Evolutionary conservation across 2,329 filamentous ascomycete species (phyloP).

Genomic region (Domatiomyces catenatus): DNA sequence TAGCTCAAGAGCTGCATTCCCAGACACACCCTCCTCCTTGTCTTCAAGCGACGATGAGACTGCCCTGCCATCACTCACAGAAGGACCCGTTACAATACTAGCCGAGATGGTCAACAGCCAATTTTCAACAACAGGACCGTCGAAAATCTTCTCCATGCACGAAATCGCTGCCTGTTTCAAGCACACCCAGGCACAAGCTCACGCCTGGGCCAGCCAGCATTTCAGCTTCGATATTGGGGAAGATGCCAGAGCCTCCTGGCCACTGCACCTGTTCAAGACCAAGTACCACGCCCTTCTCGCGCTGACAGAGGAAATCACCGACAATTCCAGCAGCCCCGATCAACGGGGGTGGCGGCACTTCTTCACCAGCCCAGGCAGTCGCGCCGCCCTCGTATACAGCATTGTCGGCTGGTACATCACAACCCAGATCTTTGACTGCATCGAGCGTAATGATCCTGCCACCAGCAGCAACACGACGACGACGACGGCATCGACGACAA

Average conservation of each 20-base stretch:
- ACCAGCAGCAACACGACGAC: constrained; percentile 2
- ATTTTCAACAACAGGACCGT: neutral
- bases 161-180: neutral
- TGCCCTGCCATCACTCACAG: too few relatives aligned
- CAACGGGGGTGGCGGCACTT: constrained; percentile 11
- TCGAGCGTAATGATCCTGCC: constrained; percentile 4
- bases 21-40: neutral
- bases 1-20: neutral
- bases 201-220: neutral
- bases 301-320: neutral
- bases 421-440: constrained; percentile 13
- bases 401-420: constrained; percentile 11
- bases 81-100: neutral
- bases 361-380: constrained; percentile 10
- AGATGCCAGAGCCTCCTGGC: too few relatives aligned
- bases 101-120: neutral
- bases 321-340: neutral
- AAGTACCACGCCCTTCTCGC: neutral
- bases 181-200: neutral
- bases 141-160: neutral
- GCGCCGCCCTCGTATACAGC: constrained; percentile 9
- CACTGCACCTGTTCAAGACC: neutral
- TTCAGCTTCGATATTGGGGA: neutral
- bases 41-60: neutral
- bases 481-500: too few relatives aligned